Conservation (phyloP, 345 rosid genomes). For the Populus ilicifolia region DNA sequence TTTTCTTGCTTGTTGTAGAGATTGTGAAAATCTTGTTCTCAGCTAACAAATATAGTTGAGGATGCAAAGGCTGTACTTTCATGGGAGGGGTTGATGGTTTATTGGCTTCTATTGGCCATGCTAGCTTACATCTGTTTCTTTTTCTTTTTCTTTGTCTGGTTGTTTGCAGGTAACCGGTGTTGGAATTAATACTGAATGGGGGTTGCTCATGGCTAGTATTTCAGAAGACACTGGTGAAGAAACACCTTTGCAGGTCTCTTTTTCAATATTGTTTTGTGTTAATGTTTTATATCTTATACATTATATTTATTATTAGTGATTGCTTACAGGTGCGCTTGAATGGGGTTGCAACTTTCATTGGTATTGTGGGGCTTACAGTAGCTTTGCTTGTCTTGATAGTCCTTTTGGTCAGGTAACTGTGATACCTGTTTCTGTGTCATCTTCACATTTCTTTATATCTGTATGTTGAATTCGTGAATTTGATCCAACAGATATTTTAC, state of each 20-base stretch:
- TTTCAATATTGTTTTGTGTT: constrained; percentile 7
- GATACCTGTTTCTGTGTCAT: background rate
- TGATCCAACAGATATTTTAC: constrained; percentile 64
- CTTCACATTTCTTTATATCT: background rate
- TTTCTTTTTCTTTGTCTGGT: background rate
- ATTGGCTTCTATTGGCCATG: background rate
- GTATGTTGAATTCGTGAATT: background rate
- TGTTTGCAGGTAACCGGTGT: constrained; percentile 27
- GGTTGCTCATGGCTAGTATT: constrained; percentile 37
- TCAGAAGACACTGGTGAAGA: constrained; percentile 40
- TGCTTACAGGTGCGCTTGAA: constrained; percentile 76
- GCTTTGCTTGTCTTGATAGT: constrained; percentile 70
- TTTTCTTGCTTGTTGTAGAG: background rate
- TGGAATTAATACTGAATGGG: constrained; percentile 37
- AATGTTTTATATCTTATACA: constrained; percentile 1
- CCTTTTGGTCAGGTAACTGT: constrained; percentile 66
- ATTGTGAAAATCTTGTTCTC: background rate
- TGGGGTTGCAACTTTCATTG: constrained; percentile 97
- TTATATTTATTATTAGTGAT: constrained; percentile 3
- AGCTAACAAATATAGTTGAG: background rate
- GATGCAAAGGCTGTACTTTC: background rate
- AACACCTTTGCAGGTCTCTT: constrained; percentile 35
- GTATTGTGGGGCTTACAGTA: constrained; percentile 84
- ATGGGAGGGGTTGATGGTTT: background rate
- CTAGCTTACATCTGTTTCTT: background rate